Percentiles rank a stretch among this genome's conserved stretches.
Conservation (phyloP, 306 rosid genomes). For the Prinsepia uniflora region DNA sequence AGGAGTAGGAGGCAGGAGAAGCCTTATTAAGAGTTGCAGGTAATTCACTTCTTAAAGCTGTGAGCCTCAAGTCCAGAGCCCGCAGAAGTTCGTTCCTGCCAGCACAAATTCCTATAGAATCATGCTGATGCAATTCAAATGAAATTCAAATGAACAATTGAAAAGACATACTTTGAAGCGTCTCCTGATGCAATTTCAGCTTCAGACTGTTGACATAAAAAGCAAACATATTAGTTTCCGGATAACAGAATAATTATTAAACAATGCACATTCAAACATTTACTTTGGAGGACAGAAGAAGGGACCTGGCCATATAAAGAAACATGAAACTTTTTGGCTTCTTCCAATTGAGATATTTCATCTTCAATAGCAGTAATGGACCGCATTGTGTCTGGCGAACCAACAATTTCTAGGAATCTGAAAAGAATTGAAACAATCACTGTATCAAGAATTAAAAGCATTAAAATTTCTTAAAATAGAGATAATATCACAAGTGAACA, state of each 20-base stretch:
- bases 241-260: constrained; percentile 19
- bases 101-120: constrained; percentile 39
- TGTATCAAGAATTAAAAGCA: constrained; percentile 14
- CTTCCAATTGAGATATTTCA: constrained; percentile 90
- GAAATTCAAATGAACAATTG: constrained; percentile 20
- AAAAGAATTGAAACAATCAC: constrained; percentile 23
- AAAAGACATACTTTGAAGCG: constrained; percentile 78
- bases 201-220: constrained; percentile 53
- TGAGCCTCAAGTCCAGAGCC: constrained; percentile 87
- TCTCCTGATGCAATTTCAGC: constrained; percentile 50
- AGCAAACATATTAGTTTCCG: constrained; percentile 28
- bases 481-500: constrained; percentile 7
- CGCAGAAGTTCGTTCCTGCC: constrained; percentile 78
- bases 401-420: constrained; percentile 69
- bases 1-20: constrained; percentile 40
- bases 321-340: constrained; percentile 71
- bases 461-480: constrained; percentile 3
- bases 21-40: constrained; percentile 46
- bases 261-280: constrained; percentile 18
- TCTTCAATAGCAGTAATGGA: constrained; percentile 42
- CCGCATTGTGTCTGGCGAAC: constrained; percentile 52
- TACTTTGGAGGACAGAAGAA: constrained; percentile 21
- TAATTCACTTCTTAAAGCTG: constrained; percentile 62
- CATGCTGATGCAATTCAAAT: constrained; percentile 28
- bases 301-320: constrained; percentile 79